A percentile compares a stretch with the other conserved stretches of the same genome.
These are phyloP conservation scores for Pseudozyma sp. DNA, from an alignment of 1,284 basidiomycete genomes.

Conservation along the genomic window DNA sequence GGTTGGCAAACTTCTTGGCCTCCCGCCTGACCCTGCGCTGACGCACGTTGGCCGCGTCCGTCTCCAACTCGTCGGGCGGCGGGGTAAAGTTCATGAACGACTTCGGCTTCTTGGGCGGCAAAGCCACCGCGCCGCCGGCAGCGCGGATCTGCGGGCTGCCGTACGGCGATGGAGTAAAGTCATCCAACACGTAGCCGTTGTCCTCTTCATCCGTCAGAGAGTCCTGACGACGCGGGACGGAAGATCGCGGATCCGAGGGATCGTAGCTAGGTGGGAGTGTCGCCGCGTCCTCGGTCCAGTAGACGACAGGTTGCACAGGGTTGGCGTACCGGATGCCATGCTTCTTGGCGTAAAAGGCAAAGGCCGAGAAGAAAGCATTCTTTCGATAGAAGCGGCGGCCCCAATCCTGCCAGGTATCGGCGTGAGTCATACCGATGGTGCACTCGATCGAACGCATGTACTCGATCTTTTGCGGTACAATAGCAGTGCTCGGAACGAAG, in stretches of 20 bases:
- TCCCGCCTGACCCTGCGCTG: constrained; percentile 39
- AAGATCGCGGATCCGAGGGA: constrained; percentile 2
- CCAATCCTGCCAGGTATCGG: constrained; percentile 67
- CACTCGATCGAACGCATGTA: constrained; percentile 63
- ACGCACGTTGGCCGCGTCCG: constrained; percentile 31
- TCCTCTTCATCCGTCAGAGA: constrained; percentile 25
- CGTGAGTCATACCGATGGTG: constrained; percentile 66
- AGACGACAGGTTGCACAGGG: constrained; percentile 58
- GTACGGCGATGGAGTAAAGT: constrained; percentile 48
- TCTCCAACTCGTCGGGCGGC: constrained; percentile 57
- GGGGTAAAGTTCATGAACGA: constrained; percentile 62
- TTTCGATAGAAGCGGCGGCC: constrained; percentile 60
- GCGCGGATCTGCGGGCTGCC: constrained; percentile 38
- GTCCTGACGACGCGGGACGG: constrained; percentile 10
- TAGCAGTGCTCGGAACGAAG: constrained; percentile 62
- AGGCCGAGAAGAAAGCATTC: constrained; percentile 64
- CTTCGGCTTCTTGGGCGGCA: constrained; percentile 54
- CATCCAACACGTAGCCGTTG: constrained; percentile 50
- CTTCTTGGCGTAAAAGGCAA: constrained; percentile 65
- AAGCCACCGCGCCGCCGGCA: constrained; percentile 29
- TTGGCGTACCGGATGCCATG: constrained; percentile 62
- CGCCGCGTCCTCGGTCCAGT: constrained; percentile 58
- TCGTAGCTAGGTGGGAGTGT: constrained; percentile 55
- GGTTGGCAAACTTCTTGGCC: constrained; percentile 45
- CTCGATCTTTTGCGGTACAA: constrained; percentile 61